These are phyloP conservation scores for Neurospora tetraspora DNA, from an alignment of 495 filamentous ascomycete genomes.

Conservation along the genomic window DNA sequence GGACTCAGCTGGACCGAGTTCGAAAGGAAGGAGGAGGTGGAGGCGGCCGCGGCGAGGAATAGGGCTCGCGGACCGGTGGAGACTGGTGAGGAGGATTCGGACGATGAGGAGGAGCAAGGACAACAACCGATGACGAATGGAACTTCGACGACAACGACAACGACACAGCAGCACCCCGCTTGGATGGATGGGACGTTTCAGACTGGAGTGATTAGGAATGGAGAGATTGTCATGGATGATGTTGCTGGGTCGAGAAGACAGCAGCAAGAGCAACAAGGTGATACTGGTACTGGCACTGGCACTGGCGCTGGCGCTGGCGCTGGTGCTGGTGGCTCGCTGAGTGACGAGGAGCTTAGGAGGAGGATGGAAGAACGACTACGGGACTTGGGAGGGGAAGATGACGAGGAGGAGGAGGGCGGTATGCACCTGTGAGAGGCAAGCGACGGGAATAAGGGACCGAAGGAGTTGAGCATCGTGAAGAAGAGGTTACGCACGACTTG, in stretches of 20 bases:
- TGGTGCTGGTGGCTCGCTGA: constrained; percentile 24
- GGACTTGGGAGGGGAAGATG: constrained; percentile 26
- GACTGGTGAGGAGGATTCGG: constrained; percentile 1
- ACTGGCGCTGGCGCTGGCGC: not conserved
- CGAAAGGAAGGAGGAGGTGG: constrained; percentile 27
- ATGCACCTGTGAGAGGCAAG: constrained; percentile 50
- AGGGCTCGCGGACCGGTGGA: constrained; percentile 2
- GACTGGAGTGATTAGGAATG: constrained; percentile 35
- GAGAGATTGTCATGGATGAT: constrained; percentile 28
- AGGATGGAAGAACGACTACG: constrained; percentile 36
- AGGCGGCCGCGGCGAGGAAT: constrained; percentile 9
- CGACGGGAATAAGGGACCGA: not conserved
- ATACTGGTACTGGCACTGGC: not conserved
- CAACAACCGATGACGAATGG: constrained; percentile 1
- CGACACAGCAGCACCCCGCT: constrained; percentile 25
- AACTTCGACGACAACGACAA: not conserved
- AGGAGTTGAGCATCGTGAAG: not conserved
- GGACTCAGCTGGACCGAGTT: constrained; percentile 62
- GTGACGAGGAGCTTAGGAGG: constrained; percentile 38
- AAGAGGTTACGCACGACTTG: not conserved
- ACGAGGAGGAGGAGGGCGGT: constrained; percentile 44
- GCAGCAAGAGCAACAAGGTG: not conserved
- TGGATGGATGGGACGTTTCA: constrained; percentile 49
- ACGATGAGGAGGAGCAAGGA: not conserved
- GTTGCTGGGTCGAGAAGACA: constrained; percentile 2